phyloP scores from a whole-genome alignment of 805 yeast species.

The Wickerhamiella qilinensis region DNA sequence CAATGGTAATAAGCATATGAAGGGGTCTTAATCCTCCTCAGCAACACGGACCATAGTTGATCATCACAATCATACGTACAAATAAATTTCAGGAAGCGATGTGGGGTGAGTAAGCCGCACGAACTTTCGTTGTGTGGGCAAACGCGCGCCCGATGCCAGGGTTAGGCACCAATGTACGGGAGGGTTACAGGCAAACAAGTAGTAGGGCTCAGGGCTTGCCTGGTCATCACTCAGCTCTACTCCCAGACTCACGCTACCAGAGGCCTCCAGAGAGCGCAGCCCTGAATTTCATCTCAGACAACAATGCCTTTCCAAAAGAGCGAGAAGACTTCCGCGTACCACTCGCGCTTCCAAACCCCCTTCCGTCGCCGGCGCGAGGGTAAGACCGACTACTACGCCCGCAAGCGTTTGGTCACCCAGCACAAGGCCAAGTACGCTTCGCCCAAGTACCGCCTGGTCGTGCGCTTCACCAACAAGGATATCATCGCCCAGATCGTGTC shows the following conservation, averaged over 20 bases:
- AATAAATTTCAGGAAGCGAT: no score
- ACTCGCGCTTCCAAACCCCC: conserved; percentile 99
- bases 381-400: conserved; percentile 99
- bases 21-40: conserved; percentile 26
- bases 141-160: no score
- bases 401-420: conserved; percentile 98
- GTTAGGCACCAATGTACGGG: no score
- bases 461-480: conserved; percentile 99
- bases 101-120: no score
- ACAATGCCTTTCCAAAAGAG: conserved; percentile 70
- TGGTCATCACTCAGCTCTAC: no score
- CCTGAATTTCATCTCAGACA: conserved; percentile 5
- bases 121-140: no score
- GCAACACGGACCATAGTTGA: conserved; percentile 25
- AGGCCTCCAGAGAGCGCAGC: no score
- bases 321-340: conserved; percentile 81
- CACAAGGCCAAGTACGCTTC: conserved; percentile 99
- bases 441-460: conserved; percentile 99
- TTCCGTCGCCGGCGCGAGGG: conserved; percentile 99
- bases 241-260: no score
- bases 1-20: conserved; percentile 19
- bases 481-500: conserved; percentile 95
- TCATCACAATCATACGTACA: conserved; percentile 9
- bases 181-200: no score
- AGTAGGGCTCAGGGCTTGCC: no score